Evolutionary conservation across 1,284 basidiomycete species (phyloP), one percentile per base, ranked within the genome.

Genomic region (Cerioporus squamosus): DNA sequence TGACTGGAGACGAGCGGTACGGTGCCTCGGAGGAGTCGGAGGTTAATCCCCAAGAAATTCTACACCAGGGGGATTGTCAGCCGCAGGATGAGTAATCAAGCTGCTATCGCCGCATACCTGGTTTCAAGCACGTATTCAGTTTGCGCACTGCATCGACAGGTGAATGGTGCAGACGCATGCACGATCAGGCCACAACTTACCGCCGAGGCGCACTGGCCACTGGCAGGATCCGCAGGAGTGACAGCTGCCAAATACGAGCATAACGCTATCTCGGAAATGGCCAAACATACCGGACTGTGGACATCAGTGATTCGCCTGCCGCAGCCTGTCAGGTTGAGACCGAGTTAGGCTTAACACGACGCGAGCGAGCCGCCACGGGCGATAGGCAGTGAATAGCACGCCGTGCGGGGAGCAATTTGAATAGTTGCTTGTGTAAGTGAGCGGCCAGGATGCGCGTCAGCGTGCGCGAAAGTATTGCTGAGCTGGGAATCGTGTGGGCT

Each of bases 1-100:
- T 44, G 40, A 5, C 8, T 20, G 24, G 8, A 10, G 44, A 49
- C 51, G 56, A 57, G 56, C 56, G 56, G 45, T 48, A 57, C 56
- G 45, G 23, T 53, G 38, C 12, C 23, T 44, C 56, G 56, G 56
- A 53, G 56, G 38, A 3, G n/a, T 44, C 56, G 56, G 56, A 53
- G 56, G 51, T 48, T 48, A 48, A 49, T 46, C 50, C n/a, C n/a
- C 29, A 38, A 10, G 17, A 29, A 24, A 43, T 49, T 53, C 40
- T 49, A 36, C 39, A 57, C 44, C n/a, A 40, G 24, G 20, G 14
- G n/a, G 20, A 5, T 12, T 12, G 33, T 36, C 33, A 36, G 33
- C 33, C 12, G 33, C 33, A 12, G 33, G 33, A 15, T 36, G 33
- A 10, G 12, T 36, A 36, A 15, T 4, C 14, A 36, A 10, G 33